Percentiles rank a stretch among this genome's conserved stretches.
Conservation (phyloP, 192 early-diverging fungal genomes). For the Umbelopsis sp. region DNA sequence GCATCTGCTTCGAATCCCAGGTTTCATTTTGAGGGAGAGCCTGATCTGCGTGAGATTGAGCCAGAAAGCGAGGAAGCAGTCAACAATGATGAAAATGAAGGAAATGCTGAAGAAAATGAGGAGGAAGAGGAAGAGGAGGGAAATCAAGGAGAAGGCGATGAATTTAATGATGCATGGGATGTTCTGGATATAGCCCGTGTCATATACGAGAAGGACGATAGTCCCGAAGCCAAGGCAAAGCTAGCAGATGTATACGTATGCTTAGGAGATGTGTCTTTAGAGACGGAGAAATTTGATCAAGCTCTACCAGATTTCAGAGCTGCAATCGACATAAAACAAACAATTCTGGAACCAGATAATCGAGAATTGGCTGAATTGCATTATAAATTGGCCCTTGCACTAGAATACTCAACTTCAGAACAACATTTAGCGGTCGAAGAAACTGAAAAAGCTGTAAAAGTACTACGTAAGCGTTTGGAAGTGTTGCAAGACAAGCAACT, state of each 20-base stretch:
- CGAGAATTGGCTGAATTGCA: conserved; percentile 71
- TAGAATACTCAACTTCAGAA: conserved; percentile 57
- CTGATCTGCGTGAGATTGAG: conserved; percentile 47
- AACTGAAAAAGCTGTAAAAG: conserved; percentile 56
- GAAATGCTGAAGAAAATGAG: conserved; percentile 47
- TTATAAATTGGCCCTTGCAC: conserved; percentile 70
- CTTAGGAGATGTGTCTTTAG: conserved; percentile 87
- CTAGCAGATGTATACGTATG: conserved; percentile 72
- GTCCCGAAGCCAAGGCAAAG: conserved; percentile 50
- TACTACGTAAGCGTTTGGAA: conserved; percentile 54
- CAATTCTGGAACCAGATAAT: conserved; percentile 49
- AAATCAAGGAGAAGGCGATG: conserved; percentile 49
- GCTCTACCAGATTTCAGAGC: conserved; percentile 62
- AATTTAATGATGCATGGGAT: conserved; percentile 83
- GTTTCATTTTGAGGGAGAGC: conserved; percentile 71
- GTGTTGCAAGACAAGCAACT: conserved; percentile 40
- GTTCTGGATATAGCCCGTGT: conserved; percentile 84
- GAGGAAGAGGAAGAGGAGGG: conserved; percentile 49
- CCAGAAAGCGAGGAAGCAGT: conserved; percentile 23
- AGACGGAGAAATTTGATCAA: conserved; percentile 75
- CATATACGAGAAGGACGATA: conserved; percentile 63
- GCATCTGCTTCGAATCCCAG: conserved; percentile 39
- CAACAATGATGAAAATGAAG: conserved; percentile 39
- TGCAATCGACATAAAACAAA: conserved; percentile 59
- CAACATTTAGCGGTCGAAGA: conserved; percentile 56